phyloP scores from a whole-genome alignment of 2,329 filamentous ascomycete species.

The Ophiostoma pallidulum region DNA sequence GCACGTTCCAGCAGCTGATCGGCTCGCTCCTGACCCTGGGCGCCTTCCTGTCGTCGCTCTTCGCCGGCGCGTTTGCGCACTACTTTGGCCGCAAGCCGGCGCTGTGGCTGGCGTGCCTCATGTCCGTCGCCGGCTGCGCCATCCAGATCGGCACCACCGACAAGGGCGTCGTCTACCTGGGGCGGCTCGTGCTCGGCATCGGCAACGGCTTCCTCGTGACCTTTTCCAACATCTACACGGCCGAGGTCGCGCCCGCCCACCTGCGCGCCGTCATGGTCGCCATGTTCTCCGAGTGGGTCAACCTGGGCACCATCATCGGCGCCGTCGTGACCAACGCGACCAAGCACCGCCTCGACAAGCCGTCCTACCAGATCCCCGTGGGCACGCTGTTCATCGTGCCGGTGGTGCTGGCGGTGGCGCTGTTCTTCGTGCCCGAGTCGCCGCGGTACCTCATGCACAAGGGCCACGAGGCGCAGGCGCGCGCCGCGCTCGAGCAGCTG shows the following conservation, averaged over 20 bases:
- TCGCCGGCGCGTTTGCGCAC: slow-evolving; percentile 36
- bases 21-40: slow-evolving; percentile 42
- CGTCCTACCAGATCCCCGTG: slow-evolving; percentile 17
- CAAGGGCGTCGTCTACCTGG: slow-evolving; percentile 33
- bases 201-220: slow-evolving; percentile 36
- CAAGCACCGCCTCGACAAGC: slow-evolving; percentile 10
- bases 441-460: slow-evolving; percentile 34
- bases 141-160: slow-evolving; percentile 34
- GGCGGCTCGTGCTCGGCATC: slow-evolving; percentile 34
- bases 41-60: slow-evolving; percentile 38
- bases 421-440: slow-evolving; percentile 37
- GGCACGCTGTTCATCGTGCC: slow-evolving; percentile 16
- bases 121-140: slow-evolving; percentile 34
- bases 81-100: slow-evolving; percentile 37
- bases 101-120: slow-evolving; percentile 37
- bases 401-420: slow-evolving; percentile 22
- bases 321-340: slow-evolving; percentile 12
- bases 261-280: slow-evolving; percentile 17
- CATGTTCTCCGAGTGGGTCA: slow-evolving; percentile 17
- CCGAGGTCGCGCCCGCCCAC: slow-evolving; percentile 38
- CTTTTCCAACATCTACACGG: slow-evolving; percentile 38
- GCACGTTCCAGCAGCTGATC: slow-evolving; percentile 43
- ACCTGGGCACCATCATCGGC: slow-evolving; percentile 16
- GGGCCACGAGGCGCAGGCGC: slow-evolving; percentile 21
- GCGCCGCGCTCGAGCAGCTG: slow-evolving; percentile 23